phyloP scores from a whole-genome alignment of 805 yeast genomes.

The Sporopachydermia lactativora region DNA sequence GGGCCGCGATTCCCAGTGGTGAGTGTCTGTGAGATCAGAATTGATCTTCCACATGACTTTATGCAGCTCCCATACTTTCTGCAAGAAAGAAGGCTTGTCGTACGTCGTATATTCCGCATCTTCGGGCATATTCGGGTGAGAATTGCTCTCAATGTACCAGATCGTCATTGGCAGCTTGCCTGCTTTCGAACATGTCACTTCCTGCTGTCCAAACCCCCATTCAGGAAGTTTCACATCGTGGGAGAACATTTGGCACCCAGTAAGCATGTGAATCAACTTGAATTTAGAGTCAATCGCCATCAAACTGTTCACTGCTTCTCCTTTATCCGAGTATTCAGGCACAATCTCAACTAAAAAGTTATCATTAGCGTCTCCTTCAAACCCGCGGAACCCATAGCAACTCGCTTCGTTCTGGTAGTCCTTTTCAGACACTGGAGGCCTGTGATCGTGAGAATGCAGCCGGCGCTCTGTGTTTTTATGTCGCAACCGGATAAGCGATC shows the following conservation, averaged over 20 bases:
- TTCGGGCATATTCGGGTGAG: conserved; percentile 30
- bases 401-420: conserved; percentile 83
- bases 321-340: conserved; percentile 31
- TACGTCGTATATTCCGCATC: conserved; percentile 39
- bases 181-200: conserved; percentile 65
- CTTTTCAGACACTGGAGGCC: conserved; percentile 56
- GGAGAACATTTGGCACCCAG: conserved; percentile 68
- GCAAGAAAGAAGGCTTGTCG: conserved; percentile 35
- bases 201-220: conserved; percentile 79
- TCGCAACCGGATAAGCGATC: conserved; percentile 47
- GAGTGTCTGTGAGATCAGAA: conserved; percentile 53
- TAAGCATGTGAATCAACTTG: conserved; percentile 66
- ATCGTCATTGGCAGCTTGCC: conserved; percentile 45
- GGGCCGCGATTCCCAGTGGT: conserved; percentile 60
- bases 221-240: conserved; percentile 61
- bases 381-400: conserved; percentile 63
- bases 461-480: conserved; percentile 49
- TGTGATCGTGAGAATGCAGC: conserved; percentile 73
- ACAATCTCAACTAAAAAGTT: conserved; percentile 69
- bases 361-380: conserved; percentile 74
- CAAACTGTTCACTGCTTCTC: conserved; percentile 39
- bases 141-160: conserved; percentile 68
- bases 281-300: conserved; percentile 58
- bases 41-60: conserved; percentile 67
- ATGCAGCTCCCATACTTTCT: conserved; percentile 54